Base-by-base conservation (phyloP, 2,329 filamentous ascomycete species). In the Penicillium concentricum region DNA sequence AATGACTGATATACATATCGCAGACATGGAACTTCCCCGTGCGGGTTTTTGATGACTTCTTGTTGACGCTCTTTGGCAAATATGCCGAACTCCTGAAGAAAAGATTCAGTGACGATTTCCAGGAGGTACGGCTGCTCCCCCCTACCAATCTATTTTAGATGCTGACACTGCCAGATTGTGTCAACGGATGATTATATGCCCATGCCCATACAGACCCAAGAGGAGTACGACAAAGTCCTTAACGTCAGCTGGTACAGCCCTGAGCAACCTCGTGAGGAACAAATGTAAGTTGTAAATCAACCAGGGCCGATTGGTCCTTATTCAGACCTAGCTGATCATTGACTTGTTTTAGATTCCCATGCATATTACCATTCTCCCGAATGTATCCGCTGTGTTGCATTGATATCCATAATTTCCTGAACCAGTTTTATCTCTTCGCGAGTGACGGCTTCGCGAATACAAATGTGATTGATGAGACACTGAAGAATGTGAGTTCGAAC, bases 381-480 rank as follows among this genome's bases (percentile, higher is more conserved):
- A 99, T 99, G 94, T 99, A 99, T 71, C 93, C 94, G 1, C 82
- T 97, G 32, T 97, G 94, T 76, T 99, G 94, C 78, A 97, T 97
- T 71, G 92, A 97, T 69, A 97, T 99, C 67, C 86, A 93, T 39
- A 97, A 97, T 74, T 97, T 99, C 73, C 80, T 97, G 58, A 97
- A 97, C 73, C 92, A 97, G 70, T 97, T 99, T 69, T 97, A 97
- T 74, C 92, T 95, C 74, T 99, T 97, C 76, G 92, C 91, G 9
- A 92, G 96, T 68, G 92, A 97, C 69, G 92, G 97, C 71, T 97
- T 97, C 70, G 89, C 94, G 61, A 90, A 96, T 62, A 89, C 91
- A 1, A 88, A 85, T 60, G 84, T 95, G 51, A 96, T 99, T 64
- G 94, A 99, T 64, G 89, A 95, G 62, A 96, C 92, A 0, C 81